These are phyloP conservation scores for Exophiala aquamarina DNA, from an alignment of 2,329 filamentous ascomycete species.

Conservation along the genomic window DNA sequence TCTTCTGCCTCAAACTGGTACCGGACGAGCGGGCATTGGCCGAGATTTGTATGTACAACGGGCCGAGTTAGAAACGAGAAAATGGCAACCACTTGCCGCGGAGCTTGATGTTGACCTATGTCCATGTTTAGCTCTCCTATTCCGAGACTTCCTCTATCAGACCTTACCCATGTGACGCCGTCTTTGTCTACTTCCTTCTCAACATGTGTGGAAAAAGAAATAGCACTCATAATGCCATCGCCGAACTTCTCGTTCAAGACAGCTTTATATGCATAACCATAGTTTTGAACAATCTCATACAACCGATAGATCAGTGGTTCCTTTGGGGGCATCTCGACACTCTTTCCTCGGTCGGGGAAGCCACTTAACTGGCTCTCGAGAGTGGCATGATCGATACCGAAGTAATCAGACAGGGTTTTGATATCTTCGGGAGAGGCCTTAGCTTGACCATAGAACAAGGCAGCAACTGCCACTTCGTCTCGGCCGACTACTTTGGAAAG, in stretches of 20 bases:
- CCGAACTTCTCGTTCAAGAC: slow-evolving; percentile 94
- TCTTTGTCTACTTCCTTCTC: slow-evolving; percentile 90
- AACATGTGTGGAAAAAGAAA: slow-evolving; percentile 84
- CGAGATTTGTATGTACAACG: too few relatives aligned
- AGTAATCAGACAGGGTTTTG: slow-evolving; percentile 63
- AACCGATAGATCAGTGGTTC: slow-evolving; percentile 87
- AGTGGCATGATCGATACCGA: slow-evolving; percentile 58
- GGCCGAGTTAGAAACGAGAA: slow-evolving; percentile 47
- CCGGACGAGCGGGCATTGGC: too few relatives aligned
- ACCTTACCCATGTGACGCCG: slow-evolving; percentile 66
- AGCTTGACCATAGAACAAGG: slow-evolving; percentile 87
- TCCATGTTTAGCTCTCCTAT: background rate
- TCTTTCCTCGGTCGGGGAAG: slow-evolving; percentile 77
- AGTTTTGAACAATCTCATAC: slow-evolving; percentile 95
- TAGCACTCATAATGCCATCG: slow-evolving; percentile 95
- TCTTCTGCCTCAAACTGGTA: too few relatives aligned
- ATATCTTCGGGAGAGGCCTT: slow-evolving; percentile 70
- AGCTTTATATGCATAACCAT: slow-evolving; percentile 94
- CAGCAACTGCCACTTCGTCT: slow-evolving; percentile 80
- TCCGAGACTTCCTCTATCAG: background rate
- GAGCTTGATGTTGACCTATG: slow-evolving; percentile 70
- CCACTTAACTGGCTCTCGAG: slow-evolving; percentile 66
- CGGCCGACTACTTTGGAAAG: slow-evolving; percentile 74
- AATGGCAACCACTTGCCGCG: slow-evolving; percentile 74
- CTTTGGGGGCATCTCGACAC: slow-evolving; percentile 78